A percentile compares a stretch with the other conserved stretches of the same genome.
phyloP scores from a whole-genome alignment of 768 basidiomycete species.

The Crepidotus variabilis region DNA sequence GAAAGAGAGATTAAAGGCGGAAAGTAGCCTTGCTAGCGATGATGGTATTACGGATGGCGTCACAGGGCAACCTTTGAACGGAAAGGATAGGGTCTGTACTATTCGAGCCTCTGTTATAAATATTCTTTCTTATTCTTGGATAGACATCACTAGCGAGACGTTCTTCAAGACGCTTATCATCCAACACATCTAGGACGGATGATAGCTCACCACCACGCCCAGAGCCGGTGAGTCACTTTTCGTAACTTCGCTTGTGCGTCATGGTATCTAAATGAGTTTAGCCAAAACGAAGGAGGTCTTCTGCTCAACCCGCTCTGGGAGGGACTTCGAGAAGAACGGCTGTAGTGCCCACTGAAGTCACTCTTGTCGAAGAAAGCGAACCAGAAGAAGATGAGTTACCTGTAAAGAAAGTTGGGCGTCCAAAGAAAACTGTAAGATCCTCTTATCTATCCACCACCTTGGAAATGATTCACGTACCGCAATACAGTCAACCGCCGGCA shows the following conservation, averaged over 20 bases:
- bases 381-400: constrained; percentile 64
- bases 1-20: constrained; percentile 59
- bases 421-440: constrained; percentile 51
- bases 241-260: constrained; percentile 9
- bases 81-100: constrained; percentile 38
- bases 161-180: constrained; percentile 62
- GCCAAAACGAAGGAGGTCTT: constrained; percentile 80
- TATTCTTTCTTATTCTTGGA: not conserved
- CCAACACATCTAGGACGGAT: constrained; percentile 46
- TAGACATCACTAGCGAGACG: constrained; percentile 13
- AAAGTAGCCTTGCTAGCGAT: constrained; percentile 72
- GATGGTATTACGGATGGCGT: constrained; percentile 80
- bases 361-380: constrained; percentile 71
- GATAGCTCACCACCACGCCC: constrained; percentile 36
- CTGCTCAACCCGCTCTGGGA: constrained; percentile 69
- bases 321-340: constrained; percentile 35
- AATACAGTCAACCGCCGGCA: constrained; percentile 42
- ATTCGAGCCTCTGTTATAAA: not conserved
- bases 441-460: not conserved
- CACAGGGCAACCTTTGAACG: constrained; percentile 68
- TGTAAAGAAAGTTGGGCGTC: constrained; percentile 55
- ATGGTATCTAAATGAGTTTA: constrained; percentile 23
- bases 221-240: constrained; percentile 50
- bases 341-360: constrained; percentile 34
- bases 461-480: constrained; percentile 1